Percentiles rank a stretch among this genome's conserved stretches.
phyloP scores from a whole-genome alignment of 495 filamentous ascomycete species.

The Neurospora sp. region DNA sequence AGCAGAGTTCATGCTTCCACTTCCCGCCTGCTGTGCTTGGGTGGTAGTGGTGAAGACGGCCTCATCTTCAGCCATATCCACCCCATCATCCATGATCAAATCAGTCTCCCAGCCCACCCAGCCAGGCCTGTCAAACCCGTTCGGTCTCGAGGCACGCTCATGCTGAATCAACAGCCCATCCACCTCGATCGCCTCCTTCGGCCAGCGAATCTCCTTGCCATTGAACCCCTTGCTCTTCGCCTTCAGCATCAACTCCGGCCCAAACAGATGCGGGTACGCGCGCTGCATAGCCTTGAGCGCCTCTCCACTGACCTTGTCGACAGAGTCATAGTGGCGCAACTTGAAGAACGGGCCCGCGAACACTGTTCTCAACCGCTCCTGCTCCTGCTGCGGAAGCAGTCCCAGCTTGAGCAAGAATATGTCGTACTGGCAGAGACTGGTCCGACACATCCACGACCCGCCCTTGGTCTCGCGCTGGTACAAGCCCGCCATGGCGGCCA shows the following conservation, averaged over 20 bases:
- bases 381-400: conserved; percentile 45
- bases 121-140: conserved; percentile 43
- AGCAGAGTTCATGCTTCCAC: background rate
- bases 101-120: conserved; percentile 44
- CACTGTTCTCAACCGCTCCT: conserved; percentile 41
- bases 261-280: conserved; percentile 41
- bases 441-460: conserved; percentile 55
- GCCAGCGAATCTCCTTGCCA: conserved; percentile 37
- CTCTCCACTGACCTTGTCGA: conserved; percentile 58
- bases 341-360: conserved; percentile 47
- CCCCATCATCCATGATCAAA: conserved; percentile 8
- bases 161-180: conserved; percentile 43
- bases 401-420: conserved; percentile 55
- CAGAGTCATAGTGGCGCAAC: conserved; percentile 58
- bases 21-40: background rate
- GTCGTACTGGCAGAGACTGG: conserved; percentile 52
- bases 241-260: conserved; percentile 29
- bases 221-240: conserved; percentile 37
- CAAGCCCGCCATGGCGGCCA: conserved; percentile 53
- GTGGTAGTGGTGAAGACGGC: background rate
- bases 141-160: conserved; percentile 43
- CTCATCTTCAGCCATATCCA: conserved; percentile 6
- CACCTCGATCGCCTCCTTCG: conserved; percentile 41
- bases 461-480: conserved; percentile 50
- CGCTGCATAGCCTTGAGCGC: conserved; percentile 53